These are phyloP conservation scores for Cryptococcus neoformans DNA, from an alignment of 1,284 basidiomycete species.

Conservation along the genomic window DNA sequence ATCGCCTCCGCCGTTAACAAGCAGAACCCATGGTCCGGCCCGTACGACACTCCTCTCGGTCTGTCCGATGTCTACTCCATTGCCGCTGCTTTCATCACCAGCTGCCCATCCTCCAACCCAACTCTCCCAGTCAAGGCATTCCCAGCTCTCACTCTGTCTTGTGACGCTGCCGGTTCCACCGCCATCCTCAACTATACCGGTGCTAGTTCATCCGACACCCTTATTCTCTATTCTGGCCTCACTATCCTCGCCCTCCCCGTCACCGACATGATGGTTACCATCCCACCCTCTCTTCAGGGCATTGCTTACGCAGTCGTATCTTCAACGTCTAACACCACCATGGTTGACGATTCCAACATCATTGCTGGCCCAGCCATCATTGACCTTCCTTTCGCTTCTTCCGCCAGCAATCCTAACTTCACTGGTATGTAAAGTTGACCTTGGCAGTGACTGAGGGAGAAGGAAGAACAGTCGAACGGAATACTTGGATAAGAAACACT, in stretches of 20 bases:
- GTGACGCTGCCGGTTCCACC: slow-evolving; percentile 22
- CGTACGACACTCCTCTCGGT: slow-evolving; percentile 56
- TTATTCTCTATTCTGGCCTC: slow-evolving; percentile 28
- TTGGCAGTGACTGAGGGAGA: background rate
- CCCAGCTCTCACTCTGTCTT: slow-evolving; percentile 45
- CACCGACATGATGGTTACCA: slow-evolving; percentile 33
- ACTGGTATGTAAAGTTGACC: background rate
- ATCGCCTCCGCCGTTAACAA: slow-evolving; percentile 52
- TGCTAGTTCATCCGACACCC: no score
- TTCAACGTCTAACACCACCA: slow-evolving; percentile 22
- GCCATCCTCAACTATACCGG: slow-evolving; percentile 25
- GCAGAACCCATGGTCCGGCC: slow-evolving; percentile 55
- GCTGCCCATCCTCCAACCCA: slow-evolving; percentile 46
- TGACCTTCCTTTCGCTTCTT: slow-evolving; percentile 19
- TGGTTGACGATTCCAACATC: slow-evolving; percentile 44
- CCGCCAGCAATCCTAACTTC: slow-evolving; percentile 33
- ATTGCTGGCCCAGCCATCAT: slow-evolving; percentile 45
- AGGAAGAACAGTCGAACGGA: background rate
- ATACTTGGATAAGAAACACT: no score
- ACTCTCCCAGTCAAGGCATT: slow-evolving; percentile 51
- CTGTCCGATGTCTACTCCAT: slow-evolving; percentile 49
- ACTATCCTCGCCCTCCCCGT: slow-evolving; percentile 19
- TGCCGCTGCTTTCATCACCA: slow-evolving; percentile 39
- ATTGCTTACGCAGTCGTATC: slow-evolving; percentile 50
- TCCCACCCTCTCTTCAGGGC: slow-evolving; percentile 50